Evolutionary conservation across 2,329 filamentous ascomycete genomes (phyloP).

Genomic region (Camillea tinctor): DNA sequence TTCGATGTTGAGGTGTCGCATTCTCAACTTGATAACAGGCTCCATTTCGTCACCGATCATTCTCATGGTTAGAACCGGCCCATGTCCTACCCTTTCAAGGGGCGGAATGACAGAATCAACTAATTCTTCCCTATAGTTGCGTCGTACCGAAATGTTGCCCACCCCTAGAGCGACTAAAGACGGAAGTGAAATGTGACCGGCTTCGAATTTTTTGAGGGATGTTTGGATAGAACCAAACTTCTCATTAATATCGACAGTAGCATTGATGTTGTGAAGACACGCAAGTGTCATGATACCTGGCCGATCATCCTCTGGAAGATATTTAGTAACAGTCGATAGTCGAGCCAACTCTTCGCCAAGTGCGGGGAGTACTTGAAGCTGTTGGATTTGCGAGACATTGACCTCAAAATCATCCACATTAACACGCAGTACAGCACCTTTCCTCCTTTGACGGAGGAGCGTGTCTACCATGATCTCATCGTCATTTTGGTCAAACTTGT

Average conservation of each 20-base stretch:
- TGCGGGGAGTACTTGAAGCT: slow-evolving; percentile 65
- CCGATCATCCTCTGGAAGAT: slow-evolving; percentile 91
- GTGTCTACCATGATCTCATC: slow-evolving; percentile 96
- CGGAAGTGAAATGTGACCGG: slow-evolving; percentile 81
- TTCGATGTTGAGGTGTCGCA: slow-evolving; percentile 82
- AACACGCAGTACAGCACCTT: slow-evolving; percentile 77
- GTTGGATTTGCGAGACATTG: slow-evolving; percentile 60
- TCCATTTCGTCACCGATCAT: slow-evolving; percentile 95
- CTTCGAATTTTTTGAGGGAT: slow-evolving; percentile 62
- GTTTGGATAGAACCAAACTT: slow-evolving; percentile 65
- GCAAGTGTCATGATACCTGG: slow-evolving; percentile 80
- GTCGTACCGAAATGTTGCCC: slow-evolving; percentile 56
- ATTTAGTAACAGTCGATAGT: slow-evolving; percentile 86
- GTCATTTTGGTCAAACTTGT: slow-evolving; percentile 80
- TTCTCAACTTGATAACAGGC: slow-evolving; percentile 81
- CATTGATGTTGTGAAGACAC: slow-evolving; percentile 61
- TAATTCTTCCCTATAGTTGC: slow-evolving; percentile 70
- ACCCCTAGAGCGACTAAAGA: slow-evolving; percentile 78
- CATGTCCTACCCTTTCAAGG: slow-evolving; percentile 24
- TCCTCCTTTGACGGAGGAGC: slow-evolving; percentile 77
- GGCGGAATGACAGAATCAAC: slow-evolving; percentile 51
- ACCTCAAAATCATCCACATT: slow-evolving; percentile 64
- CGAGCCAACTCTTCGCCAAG: slow-evolving; percentile 78
- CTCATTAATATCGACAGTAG: slow-evolving; percentile 62
- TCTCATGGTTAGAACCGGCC: slow-evolving; percentile 74